phyloP scores from a whole-genome alignment of 352 stramenopile genomes.

The Blastocystis sp. region DNA sequence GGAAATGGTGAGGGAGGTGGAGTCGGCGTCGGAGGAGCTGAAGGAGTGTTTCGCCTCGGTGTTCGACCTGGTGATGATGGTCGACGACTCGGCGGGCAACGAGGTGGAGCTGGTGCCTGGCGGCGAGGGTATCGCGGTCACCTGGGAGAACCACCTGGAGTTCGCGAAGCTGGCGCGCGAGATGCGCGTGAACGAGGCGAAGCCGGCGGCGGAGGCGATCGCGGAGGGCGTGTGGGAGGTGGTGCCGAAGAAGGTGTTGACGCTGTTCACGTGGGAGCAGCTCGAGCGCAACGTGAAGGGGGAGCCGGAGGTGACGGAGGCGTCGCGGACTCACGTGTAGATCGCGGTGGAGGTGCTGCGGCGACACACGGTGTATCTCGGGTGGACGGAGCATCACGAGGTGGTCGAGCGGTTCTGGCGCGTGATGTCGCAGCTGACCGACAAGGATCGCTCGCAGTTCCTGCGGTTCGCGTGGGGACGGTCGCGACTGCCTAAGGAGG shows the following conservation, averaged over 20 bases:
- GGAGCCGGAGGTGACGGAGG: slow-evolving; percentile 60
- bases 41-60: slow-evolving; percentile 27
- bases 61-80: slow-evolving; percentile 8
- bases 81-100: slow-evolving; percentile 54
- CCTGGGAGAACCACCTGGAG: slow-evolving; percentile 59
- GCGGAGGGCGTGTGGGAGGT: slow-evolving; percentile 60
- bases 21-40: not conserved
- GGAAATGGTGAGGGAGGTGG: slow-evolving; percentile 73
- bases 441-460: slow-evolving; percentile 64
- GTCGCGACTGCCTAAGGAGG: slow-evolving; percentile 67
- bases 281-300: slow-evolving; percentile 65
- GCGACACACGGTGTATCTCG: slow-evolving; percentile 64
- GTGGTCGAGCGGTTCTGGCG: slow-evolving; percentile 66
- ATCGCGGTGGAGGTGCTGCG: slow-evolving; percentile 64
- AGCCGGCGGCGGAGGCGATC: slow-evolving; percentile 60
- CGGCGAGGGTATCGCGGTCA: slow-evolving; percentile 59
- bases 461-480: slow-evolving; percentile 80
- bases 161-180: slow-evolving; percentile 61
- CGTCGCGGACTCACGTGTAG: not conserved
- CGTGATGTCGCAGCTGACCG: slow-evolving; percentile 60
- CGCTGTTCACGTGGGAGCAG: slow-evolving; percentile 64
- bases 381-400: slow-evolving; percentile 60
- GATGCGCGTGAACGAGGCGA: slow-evolving; percentile 62
- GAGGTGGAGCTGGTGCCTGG: slow-evolving; percentile 59
- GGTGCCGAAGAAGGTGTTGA: slow-evolving; percentile 61